Conservation (phyloP, 2,329 filamentous ascomycete genomes). For the Macrophomina pseudophaseolina region DNA sequence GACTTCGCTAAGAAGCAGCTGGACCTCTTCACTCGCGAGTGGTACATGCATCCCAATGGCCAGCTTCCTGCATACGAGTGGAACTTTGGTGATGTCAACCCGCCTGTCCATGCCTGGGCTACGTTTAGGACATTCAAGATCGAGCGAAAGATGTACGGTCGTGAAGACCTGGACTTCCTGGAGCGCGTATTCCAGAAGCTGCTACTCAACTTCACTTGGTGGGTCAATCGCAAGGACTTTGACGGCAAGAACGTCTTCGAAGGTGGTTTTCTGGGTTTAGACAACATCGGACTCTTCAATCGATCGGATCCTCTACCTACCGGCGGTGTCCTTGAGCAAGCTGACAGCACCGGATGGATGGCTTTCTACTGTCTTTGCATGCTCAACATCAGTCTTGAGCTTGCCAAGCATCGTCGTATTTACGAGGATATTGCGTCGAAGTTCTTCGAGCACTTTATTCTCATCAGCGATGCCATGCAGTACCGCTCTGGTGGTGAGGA, state of each 20-base stretch:
- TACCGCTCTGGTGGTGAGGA: slow-evolving; percentile 70
- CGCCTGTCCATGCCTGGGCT: slow-evolving; percentile 94
- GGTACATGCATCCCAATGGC: slow-evolving; percentile 98
- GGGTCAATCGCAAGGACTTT: slow-evolving; percentile 94
- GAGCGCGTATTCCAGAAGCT: slow-evolving; percentile 97
- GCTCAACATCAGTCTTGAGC: slow-evolving; percentile 94
- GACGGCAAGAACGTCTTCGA: slow-evolving; percentile 98
- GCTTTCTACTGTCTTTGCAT: slow-evolving; percentile 96
- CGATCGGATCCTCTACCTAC: slow-evolving; percentile 93
- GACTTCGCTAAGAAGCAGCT: slow-evolving; percentile 98
- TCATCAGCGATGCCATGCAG: slow-evolving; percentile 97
- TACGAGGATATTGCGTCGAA: slow-evolving; percentile 98
- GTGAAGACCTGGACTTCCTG: slow-evolving; percentile 92
- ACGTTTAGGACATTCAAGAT: slow-evolving; percentile 98
- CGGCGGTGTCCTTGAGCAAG: slow-evolving; percentile 91
- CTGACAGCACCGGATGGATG: slow-evolving; percentile 99
- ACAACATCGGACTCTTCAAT: slow-evolving; percentile 98
- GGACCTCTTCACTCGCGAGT: slow-evolving; percentile 93
- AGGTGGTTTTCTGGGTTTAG: slow-evolving; percentile 90
- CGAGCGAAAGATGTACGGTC: slow-evolving; percentile 94
- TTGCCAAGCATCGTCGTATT: slow-evolving; percentile 91
- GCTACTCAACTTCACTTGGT: slow-evolving; percentile 97
- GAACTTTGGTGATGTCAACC: slow-evolving; percentile 98
- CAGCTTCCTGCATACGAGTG: slow-evolving; percentile 93
- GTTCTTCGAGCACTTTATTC: slow-evolving; percentile 98